phyloP scores from a whole-genome alignment of 2,329 filamentous ascomycete genomes.

The Chrysosporium queenslandicum region DNA sequence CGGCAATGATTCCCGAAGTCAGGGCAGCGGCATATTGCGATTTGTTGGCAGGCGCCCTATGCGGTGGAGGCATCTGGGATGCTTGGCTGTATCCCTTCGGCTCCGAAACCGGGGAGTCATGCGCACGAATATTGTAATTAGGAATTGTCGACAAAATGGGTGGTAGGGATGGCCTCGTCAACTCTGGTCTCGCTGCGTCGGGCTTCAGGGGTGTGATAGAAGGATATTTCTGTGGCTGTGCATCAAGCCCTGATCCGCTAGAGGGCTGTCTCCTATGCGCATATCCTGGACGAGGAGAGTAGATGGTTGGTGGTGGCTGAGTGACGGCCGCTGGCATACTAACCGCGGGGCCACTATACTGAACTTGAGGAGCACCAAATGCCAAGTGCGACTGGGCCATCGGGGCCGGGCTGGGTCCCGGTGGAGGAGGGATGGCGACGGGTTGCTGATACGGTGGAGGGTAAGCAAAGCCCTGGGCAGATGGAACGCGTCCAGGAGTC shows the following conservation, averaged over 20 bases:
- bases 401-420: constrained; percentile 29
- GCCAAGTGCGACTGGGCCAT: constrained; percentile 33
- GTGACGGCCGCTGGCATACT: constrained; percentile 32
- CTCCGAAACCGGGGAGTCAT: constrained; percentile 34
- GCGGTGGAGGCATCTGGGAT: constrained; percentile 17
- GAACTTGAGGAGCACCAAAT: constrained; percentile 33
- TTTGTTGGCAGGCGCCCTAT: constrained; percentile 16
- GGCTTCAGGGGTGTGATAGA: constrained; percentile 21
- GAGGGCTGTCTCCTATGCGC: constrained; percentile 28
- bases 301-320: constrained; percentile 24
- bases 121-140: constrained; percentile 19
- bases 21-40: constrained; percentile 33
- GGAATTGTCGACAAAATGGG: constrained; percentile 22
- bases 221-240: constrained; percentile 19
- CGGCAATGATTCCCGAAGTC: constrained; percentile 23
- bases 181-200: constrained; percentile 20
- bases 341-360: constrained; percentile 36
- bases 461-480: constrained; percentile 38
- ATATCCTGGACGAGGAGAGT: constrained; percentile 30
- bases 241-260: constrained; percentile 27
- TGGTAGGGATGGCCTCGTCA: constrained; percentile 24
- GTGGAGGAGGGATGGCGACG: constrained; percentile 31
- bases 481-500: constrained; percentile 41
- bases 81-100: constrained; percentile 33
- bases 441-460: constrained; percentile 28